phyloP scores from a whole-genome alignment of 345 rosid species.

The Gossypium turneri region DNA sequence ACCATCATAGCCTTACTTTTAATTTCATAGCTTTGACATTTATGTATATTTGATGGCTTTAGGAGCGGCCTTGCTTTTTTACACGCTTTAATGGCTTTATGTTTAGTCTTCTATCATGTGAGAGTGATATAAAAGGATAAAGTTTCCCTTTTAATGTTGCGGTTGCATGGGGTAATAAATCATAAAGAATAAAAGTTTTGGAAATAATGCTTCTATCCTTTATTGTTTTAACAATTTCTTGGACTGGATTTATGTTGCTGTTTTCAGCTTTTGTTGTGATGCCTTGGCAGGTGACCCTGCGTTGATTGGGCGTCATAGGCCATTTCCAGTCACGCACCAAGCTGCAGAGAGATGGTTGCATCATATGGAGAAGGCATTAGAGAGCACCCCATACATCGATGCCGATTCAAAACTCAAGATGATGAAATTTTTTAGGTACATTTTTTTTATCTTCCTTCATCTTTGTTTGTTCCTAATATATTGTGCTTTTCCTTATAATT shows the following conservation, averaged over 20 bases:
- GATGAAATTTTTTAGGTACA: constrained; percentile 82
- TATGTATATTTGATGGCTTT: no score
- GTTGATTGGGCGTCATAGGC: constrained; percentile 75
- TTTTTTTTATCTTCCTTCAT: neutral
- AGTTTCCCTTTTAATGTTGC: no score
- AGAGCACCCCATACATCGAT: constrained; percentile 55
- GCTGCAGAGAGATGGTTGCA: constrained; percentile 89
- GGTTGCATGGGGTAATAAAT: neutral
- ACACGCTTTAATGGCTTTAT: no score
- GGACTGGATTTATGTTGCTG: neutral
- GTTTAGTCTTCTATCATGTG: no score
- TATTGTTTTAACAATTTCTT: neutral
- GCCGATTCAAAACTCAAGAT: constrained; percentile 63
- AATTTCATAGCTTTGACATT: no score
- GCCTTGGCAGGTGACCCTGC: constrained; percentile 70
- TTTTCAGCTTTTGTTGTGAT: neutral
- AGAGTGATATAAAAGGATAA: no score
- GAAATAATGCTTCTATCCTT: neutral
- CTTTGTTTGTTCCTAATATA: neutral
- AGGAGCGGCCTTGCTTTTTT: no score
- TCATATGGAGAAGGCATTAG: constrained; percentile 80
- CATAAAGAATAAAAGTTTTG: neutral
- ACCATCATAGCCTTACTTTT: no score
- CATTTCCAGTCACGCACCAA: constrained; percentile 72
- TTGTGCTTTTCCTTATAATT: neutral